Evolutionary conservation across 2,329 filamentous ascomycete species (phyloP), one percentile per base, ranked within the genome.

Genomic region (Aspergillus aculeatinus): DNA sequence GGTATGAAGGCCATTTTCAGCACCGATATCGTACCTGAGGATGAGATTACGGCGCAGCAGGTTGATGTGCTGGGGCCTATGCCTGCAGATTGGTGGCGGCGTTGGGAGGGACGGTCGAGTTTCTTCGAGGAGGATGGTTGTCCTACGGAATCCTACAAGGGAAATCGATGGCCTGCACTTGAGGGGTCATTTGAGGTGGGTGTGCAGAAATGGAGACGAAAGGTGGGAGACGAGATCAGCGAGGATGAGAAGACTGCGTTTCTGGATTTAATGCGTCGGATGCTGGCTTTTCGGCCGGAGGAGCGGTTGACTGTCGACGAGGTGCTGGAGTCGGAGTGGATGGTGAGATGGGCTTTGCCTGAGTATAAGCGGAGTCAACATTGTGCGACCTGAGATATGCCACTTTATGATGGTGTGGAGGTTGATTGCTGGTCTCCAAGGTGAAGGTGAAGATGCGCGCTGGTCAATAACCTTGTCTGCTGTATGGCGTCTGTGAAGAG

Each of bases 1-100:
- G 65, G 68, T 2, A 70, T 69, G 65, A 68, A 69, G 48, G 57
- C 66, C 0, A 60, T 69, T 31, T 67, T 69, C 35, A 65, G 62
- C 49, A 64, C 47, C 14, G 52, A 68, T 12, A 62, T 55, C 51
- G 33, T 59, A 1, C 11, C 33, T 35, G 60, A 49, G 1, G 65
- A 72, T 59, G 57, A 68, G 19, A 55, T 68, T 21, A 29, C 61
- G 2, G 52, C 64, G 19, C 63, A 70, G 25, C 64, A 70, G 19
- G 51, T 69, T 9, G 65, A 72, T 55, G 55, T 67, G 21, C 58
- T 70, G 12, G 33, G 12, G 14, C 48, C 56, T n/a, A 62, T 68
- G 57, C 65, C 66, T 9, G 27, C 21, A 2, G 51, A 64, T 3
- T 69, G 62, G 66, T 68, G 62, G 64, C 16, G 27, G 14, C 44